phyloP scores from a whole-genome alignment of 108 stramenopile genomes.

The Fistulifera pelliculosa region DNA sequence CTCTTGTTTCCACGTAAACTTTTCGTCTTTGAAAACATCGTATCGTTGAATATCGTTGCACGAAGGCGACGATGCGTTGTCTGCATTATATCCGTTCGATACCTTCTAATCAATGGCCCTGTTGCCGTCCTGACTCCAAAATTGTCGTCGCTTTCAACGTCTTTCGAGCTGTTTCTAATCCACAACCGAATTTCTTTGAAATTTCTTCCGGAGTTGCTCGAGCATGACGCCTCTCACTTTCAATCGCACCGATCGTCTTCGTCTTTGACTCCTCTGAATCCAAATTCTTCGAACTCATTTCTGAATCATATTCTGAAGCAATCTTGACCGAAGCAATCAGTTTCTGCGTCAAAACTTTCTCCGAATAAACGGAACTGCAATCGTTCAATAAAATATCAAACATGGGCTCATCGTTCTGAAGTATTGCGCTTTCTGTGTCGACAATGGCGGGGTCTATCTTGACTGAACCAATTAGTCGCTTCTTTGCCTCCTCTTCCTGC shows the following conservation, averaged over 20 bases:
- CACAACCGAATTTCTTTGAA: conserved; percentile 1
- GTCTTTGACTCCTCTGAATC: too few species aligned
- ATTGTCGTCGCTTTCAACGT: conserved; percentile 10
- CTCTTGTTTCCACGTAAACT: conserved; percentile 5
- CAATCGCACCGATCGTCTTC: too few species aligned
- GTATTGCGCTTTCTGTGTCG: neutral
- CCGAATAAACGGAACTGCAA: neutral
- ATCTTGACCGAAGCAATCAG: neutral
- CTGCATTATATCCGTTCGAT: neutral
- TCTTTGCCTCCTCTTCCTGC: neutral
- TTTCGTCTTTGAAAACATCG: conserved; percentile 10
- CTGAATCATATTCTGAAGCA: neutral
- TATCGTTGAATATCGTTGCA: conserved; percentile 1
- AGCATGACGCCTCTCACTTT: too few species aligned
- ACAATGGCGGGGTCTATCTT: neutral
- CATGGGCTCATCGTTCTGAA: neutral
- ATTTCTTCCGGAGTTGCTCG: too few species aligned
- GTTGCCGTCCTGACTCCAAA: neutral
- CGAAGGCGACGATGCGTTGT: neutral
- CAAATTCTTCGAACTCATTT: too few species aligned
- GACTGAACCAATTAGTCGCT: neutral
- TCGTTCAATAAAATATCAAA: neutral
- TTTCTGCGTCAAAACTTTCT: neutral
- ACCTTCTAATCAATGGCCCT: neutral
- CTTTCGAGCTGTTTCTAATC: neutral